Conservation (phyloP, 2,329 filamentous ascomycete species). For the Tolypocladium nubicola region DNA sequence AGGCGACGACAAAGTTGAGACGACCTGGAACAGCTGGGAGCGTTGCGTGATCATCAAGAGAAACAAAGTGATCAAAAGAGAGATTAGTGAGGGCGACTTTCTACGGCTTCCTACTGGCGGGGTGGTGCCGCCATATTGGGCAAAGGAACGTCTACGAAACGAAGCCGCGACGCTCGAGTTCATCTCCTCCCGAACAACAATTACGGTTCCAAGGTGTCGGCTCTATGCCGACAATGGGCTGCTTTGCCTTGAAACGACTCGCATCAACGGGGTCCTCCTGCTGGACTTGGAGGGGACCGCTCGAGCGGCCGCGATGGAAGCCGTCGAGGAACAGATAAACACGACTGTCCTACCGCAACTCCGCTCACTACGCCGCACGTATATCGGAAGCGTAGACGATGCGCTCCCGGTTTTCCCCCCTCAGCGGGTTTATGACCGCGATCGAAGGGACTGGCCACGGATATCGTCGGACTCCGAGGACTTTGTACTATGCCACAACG, state of each 20-base stretch:
- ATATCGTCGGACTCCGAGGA: not conserved
- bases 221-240: not conserved
- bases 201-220: not conserved
- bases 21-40: not conserved
- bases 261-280: not conserved
- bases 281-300: not conserved
- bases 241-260: not conserved
- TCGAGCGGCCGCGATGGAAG: not conserved
- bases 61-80: not conserved
- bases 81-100: not conserved
- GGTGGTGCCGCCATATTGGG: not conserved
- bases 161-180: not conserved
- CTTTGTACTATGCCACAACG: not conserved
- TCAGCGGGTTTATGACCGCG: not conserved
- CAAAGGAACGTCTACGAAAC: not conserved
- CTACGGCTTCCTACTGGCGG: not conserved
- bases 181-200: not conserved
- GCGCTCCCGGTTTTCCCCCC: not conserved
- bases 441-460: not conserved
- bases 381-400: slow-evolving; percentile 1
- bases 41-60: not conserved
- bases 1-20: not conserved
- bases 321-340: not conserved
- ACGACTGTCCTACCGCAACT: not conserved
- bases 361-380: not conserved